Base-by-base conservation (phyloP, 1,284 basidiomycete genomes). In the Leccinum griseonigrum region DNA sequence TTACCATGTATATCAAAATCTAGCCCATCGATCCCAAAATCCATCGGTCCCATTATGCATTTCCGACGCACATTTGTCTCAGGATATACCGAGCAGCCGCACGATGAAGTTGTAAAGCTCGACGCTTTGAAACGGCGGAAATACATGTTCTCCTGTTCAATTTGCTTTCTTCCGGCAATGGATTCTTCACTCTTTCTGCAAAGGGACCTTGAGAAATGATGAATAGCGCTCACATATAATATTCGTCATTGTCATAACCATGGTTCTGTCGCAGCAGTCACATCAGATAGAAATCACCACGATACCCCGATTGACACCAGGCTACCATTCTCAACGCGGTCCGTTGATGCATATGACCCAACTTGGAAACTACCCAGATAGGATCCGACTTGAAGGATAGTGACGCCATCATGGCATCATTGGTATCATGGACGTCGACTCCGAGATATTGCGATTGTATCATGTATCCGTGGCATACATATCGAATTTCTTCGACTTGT, bases 211-310 rank as follows among this genome's bases (percentile, higher is more conserved):
- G 92, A 6, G 92, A 91, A 64, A 95, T 86, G 76, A 97, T 86
- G 76, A 97, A 96, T 75, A 94, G 87, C 0, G 94, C 92, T 60
- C 87, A 87, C 94, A 96, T 96, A 4, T 88, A 81, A 10, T 77
- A 69, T 54, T 87, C 83, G 13, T 80, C 74, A 65, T 94, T 92
- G 70, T 95, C 92, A 72, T 92, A 93, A 7, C 90, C 91, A 67
- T 94, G 91, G 66, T 86, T 91, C 85, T 92, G 66, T n/a, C 31
- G 31, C 38, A 40, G 43, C 11, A 6, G 8, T 36, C 43, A 58
- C 4, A 13, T 54, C 58, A 55, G 46, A 48, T 9, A 53, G 16
- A 31, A 26, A 34, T 29, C 4, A 14, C 14, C 4, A 29, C 3
- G 40, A 68, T 70, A 92, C 92, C 59, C 92, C 91, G 72, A 88